Evolutionary conservation across 2,329 filamentous ascomycete genomes (phyloP).

Genomic region (Coniella lustricola): DNA sequence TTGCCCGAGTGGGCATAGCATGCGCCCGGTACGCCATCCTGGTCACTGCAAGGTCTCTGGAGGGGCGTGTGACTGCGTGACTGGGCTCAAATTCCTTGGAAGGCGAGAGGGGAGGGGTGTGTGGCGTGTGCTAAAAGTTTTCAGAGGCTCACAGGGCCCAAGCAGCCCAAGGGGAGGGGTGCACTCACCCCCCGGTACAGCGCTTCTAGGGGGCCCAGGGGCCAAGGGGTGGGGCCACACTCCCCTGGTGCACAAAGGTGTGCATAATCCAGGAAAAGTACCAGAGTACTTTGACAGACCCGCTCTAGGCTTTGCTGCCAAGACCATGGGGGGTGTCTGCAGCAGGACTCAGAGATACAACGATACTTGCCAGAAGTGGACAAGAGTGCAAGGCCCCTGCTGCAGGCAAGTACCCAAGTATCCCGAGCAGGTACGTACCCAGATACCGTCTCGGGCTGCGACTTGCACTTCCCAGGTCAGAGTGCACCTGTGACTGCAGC

Average conservation of each 20-base stretch:
- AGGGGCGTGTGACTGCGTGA: conserved; percentile 9
- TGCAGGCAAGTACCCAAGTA: too few species aligned
- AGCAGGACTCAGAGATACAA: background rate
- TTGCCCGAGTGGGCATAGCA: conserved; percentile 3
- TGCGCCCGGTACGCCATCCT: conserved; percentile 6
- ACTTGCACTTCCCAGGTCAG: too few species aligned
- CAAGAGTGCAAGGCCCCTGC: background rate
- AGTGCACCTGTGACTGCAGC: too few species aligned
- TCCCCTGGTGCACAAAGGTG: background rate
- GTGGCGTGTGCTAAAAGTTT: conserved; percentile 14
- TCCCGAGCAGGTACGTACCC: too few species aligned
- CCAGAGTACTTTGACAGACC: background rate
- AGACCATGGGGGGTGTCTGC: background rate
- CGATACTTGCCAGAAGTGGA: background rate
- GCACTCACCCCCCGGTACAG: too few species aligned
- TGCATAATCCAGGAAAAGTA: background rate
- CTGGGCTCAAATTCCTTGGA: conserved; percentile 4
- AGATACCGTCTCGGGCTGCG: too few species aligned
- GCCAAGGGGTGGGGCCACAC: background rate
- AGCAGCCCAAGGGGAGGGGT: too few species aligned
- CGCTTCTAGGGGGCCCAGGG: background rate
- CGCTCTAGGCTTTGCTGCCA: background rate
- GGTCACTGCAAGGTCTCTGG: conserved; percentile 1
- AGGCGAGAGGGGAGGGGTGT: conserved; percentile 2
- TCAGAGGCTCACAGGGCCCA: background rate